phyloP scores from a whole-genome alignment of 768 basidiomycete species.

The Suillus plorans region DNA sequence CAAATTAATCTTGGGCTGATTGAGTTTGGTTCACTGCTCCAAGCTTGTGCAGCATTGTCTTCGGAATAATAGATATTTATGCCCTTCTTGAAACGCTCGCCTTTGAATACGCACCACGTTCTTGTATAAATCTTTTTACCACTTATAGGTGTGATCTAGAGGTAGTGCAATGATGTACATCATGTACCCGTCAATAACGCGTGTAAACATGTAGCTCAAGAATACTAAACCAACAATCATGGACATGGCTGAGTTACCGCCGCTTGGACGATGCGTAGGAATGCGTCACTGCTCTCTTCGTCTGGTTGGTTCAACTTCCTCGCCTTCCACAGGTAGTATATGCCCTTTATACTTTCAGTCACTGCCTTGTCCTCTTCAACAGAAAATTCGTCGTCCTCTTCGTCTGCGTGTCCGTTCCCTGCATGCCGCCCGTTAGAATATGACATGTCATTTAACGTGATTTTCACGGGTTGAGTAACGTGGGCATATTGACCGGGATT shows the following conservation, averaged over 20 bases:
- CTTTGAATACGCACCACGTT: background rate
- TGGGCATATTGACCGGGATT: slow-evolving; percentile 12
- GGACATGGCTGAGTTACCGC: slow-evolving; percentile 23
- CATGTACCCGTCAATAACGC: background rate
- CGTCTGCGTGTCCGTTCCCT: background rate
- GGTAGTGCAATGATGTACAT: background rate
- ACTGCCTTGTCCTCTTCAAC: slow-evolving; percentile 41
- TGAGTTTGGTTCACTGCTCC: slow-evolving; percentile 22
- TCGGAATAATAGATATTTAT: background rate
- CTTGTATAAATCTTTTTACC: background rate
- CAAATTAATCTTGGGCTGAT: slow-evolving; percentile 28
- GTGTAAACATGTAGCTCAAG: background rate
- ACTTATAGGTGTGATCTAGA: background rate
- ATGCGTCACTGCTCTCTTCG: slow-evolving; percentile 26
- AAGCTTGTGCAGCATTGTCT: slow-evolving; percentile 8
- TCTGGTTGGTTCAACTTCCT: slow-evolving; percentile 25
- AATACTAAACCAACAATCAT: slow-evolving; percentile 1
- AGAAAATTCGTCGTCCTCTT: background rate
- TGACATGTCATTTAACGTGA: slow-evolving; percentile 15
- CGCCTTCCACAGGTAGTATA: slow-evolving; percentile 61
- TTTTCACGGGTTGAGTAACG: slow-evolving; percentile 14
- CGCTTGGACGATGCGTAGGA: slow-evolving; percentile 35
- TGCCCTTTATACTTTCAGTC: slow-evolving; percentile 49
- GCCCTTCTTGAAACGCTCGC: background rate
- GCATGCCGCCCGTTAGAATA: slow-evolving; percentile 5